phyloP scores from a whole-genome alignment of 1,139 yeast species.

The Suhomyces panamericanus region DNA sequence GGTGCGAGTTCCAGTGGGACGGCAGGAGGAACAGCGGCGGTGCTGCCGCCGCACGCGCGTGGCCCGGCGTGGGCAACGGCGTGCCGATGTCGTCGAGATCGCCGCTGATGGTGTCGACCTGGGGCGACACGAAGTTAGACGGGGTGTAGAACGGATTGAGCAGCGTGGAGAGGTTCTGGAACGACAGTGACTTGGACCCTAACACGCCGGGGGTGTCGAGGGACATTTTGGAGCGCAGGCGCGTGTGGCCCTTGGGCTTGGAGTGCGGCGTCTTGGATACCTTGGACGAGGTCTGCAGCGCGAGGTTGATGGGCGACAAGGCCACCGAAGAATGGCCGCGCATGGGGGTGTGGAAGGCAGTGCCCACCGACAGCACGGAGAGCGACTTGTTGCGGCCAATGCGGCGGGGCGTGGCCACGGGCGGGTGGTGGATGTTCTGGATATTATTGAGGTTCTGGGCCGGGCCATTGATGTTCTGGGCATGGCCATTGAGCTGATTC shows the following conservation, averaged over 20 bases:
- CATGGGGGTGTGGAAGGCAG: constrained; percentile 33
- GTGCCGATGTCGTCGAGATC: constrained; percentile 35
- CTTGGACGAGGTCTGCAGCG: constrained; percentile 21
- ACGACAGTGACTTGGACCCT: constrained; percentile 16
- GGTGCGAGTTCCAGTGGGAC: constrained; percentile 1
- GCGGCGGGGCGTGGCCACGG: constrained; percentile 32
- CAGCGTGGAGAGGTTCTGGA: constrained; percentile 19
- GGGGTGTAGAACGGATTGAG: constrained; percentile 51
- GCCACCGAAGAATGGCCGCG: constrained; percentile 18
- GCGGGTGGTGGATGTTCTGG: too few species aligned
- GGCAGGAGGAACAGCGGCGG: constrained; percentile 7
- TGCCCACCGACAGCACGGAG: constrained; percentile 27
- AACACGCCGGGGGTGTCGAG: constrained; percentile 24
- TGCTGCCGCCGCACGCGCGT: constrained; percentile 4
- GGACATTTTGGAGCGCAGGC: constrained; percentile 45
- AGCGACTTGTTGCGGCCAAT: constrained; percentile 33
- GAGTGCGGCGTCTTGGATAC: constrained; percentile 35
- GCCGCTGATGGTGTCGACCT: constrained; percentile 27
- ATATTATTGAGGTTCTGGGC: too few species aligned
- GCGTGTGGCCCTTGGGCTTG: constrained; percentile 38
- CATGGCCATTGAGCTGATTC: too few species aligned
- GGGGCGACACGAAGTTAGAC: constrained; percentile 42
- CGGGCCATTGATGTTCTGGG: too few species aligned
- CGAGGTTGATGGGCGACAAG: constrained; percentile 28
- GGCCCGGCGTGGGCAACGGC: constrained; percentile 34